Conservation (phyloP, 2,329 filamentous ascomycete species). For the Sphaerulina vaccinii region DNA sequence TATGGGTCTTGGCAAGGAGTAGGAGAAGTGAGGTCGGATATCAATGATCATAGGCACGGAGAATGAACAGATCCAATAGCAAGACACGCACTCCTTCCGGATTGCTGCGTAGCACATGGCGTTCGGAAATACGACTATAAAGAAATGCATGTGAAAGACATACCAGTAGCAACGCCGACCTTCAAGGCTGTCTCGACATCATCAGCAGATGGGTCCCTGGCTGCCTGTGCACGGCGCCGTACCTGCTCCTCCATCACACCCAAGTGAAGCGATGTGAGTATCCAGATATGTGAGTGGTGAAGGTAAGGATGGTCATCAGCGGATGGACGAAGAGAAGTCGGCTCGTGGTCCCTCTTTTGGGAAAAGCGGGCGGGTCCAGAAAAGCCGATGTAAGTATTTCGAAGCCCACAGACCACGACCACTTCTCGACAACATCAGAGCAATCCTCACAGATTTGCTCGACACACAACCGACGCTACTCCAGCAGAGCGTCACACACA, state of each 20-base stretch:
- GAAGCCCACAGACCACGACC: conserved; percentile 14
- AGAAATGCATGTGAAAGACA: conserved; percentile 17
- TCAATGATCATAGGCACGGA: no score
- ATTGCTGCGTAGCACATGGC: no score
- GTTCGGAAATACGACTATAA: no score
- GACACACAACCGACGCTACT: conserved; percentile 10
- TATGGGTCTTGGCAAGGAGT: no score
- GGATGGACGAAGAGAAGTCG: no score
- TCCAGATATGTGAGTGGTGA: not conserved
- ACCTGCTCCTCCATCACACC: conserved; percentile 12
- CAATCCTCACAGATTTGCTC: conserved; percentile 5
- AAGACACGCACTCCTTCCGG: no score
- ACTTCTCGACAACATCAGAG: conserved; percentile 3
- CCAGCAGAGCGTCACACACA: conserved; percentile 23
- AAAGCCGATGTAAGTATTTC: conserved; percentile 3
- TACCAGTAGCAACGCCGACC: conserved; percentile 37
- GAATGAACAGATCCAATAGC: no score
- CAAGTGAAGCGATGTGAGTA: conserved; percentile 1
- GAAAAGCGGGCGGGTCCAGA: no score
- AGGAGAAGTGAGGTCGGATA: no score
- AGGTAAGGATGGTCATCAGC: not conserved
- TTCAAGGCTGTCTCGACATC: conserved; percentile 35
- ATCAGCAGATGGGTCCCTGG: conserved; percentile 26
- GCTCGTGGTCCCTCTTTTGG: not conserved
- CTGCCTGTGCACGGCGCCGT: conserved; percentile 5